Evolutionary conservation across 2,329 filamentous ascomycete species (phyloP).

Genomic region (Stachybotrys echinatus): DNA sequence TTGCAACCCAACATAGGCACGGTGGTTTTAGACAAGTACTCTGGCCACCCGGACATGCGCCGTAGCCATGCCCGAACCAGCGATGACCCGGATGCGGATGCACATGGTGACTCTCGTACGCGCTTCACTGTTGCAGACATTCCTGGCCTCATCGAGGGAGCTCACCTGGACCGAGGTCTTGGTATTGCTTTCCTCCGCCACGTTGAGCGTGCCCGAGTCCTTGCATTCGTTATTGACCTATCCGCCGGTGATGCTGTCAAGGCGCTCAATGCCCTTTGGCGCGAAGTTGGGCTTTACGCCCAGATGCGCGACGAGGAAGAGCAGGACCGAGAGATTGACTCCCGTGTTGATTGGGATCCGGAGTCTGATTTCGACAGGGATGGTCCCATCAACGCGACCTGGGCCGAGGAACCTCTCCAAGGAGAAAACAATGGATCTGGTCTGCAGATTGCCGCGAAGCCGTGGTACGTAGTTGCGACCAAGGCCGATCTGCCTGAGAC

Average conservation of each 20-base stretch:
- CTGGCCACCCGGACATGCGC: slow-evolving; percentile 59
- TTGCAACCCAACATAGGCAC: slow-evolving; percentile 94
- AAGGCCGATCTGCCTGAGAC: slow-evolving; percentile 83
- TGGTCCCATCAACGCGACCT: slow-evolving; percentile 9
- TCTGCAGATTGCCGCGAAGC: slow-evolving; percentile 85
- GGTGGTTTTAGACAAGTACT: slow-evolving; percentile 83
- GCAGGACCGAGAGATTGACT: slow-evolving; percentile 54
- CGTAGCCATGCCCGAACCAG: slow-evolving; percentile 26
- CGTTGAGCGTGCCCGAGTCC: slow-evolving; percentile 85
- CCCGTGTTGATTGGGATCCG: slow-evolving; percentile 53
- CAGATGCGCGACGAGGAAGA: slow-evolving; percentile 72
- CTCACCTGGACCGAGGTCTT: slow-evolving; percentile 85
- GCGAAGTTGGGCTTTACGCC: slow-evolving; percentile 82
- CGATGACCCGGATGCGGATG: slow-evolving; percentile 33
- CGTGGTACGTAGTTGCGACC: slow-evolving; percentile 93
- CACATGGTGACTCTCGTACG: slow-evolving; percentile 55
- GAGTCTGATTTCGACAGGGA: slow-evolving; percentile 11
- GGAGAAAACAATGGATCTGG: slow-evolving; percentile 18
- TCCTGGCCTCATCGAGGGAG: slow-evolving; percentile 85
- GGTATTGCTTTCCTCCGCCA: slow-evolving; percentile 90
- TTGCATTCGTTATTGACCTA: slow-evolving; percentile 91
- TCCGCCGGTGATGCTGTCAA: slow-evolving; percentile 71
- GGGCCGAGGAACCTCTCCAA: slow-evolving; percentile 6
- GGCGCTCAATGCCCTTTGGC: slow-evolving; percentile 80
- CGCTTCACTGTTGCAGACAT: slow-evolving; percentile 95